These are phyloP conservation scores for Geotrichum europaeum DNA, from an alignment of 1,139 yeast genomes.

Conservation along the genomic window DNA sequence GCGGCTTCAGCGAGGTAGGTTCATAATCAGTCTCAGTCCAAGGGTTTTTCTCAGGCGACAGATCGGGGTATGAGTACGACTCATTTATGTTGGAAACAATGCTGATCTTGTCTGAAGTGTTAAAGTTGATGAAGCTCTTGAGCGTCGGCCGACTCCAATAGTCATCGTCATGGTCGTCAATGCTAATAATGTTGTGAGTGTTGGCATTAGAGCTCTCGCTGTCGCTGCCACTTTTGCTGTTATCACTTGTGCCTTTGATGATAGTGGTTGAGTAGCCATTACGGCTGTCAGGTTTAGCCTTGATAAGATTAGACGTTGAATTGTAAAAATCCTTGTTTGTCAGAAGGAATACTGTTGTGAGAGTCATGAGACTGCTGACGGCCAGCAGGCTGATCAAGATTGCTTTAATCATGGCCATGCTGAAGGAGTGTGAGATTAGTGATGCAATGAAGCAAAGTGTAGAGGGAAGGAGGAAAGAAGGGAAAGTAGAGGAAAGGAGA, in stretches of 20 bases:
- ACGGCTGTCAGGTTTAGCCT: background rate
- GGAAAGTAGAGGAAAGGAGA: background rate
- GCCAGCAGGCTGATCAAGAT: background rate
- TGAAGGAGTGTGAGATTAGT: background rate
- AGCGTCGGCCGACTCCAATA: background rate
- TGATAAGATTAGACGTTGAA: background rate
- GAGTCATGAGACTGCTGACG: background rate
- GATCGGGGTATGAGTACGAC: constrained; percentile 13
- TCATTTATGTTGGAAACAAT: constrained; percentile 2
- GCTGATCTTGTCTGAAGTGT: background rate
- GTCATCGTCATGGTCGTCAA: background rate
- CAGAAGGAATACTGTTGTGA: background rate
- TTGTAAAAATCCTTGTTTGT: background rate
- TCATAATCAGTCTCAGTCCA: constrained; percentile 29
- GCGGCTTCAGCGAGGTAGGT: constrained; percentile 22
- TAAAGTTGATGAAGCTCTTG: background rate
- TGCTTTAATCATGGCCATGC: background rate
- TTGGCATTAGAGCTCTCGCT: background rate
- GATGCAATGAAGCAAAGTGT: background rate
- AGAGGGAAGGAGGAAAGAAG: too few species aligned
- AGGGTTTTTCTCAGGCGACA: constrained; percentile 20
- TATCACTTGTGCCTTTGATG: background rate
- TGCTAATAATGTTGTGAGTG: background rate
- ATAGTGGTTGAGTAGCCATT: background rate
- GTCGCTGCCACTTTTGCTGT: background rate